Base-by-base conservation (phyloP, 805 yeast species). In the Yarrowia divulgata region DNA sequence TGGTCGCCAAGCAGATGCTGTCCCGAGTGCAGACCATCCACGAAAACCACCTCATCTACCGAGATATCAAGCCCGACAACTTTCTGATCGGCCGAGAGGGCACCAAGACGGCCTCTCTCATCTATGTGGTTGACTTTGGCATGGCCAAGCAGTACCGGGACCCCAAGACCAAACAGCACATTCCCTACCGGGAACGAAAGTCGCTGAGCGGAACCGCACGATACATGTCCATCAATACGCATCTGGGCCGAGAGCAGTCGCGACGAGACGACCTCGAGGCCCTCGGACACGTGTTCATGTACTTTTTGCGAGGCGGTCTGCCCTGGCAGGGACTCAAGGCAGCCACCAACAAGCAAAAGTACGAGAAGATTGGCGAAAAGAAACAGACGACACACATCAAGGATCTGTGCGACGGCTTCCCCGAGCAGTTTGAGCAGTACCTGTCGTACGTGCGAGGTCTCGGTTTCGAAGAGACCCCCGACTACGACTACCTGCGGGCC, bases 321-420 rank as follows among this genome's bases (percentile, higher is more conserved):
- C 99, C 99, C 68, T 94, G 99, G 99, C 99, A 95, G 82, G 99
- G 99, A 34, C 84, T 95, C 73, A 94, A 95, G 79, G 99, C 99
- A 8, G 97, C 97, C 73, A 93, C 97, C 49, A 95, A 95, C 83
- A 94, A 95, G 81, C 97, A 92, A 75, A 95, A 95, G 81, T 95
- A 95, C 80, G 98, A 95, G 79, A 93, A 93, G 78, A 95, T 95
- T 78, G 98, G 99, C 71, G 96, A 93, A 77, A 94, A 93, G 82
- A 95, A 95, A 79, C 92, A 93, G 80, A 85, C 92, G 1, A 94
- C 99, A 1, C 88, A 90, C 62, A 90, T 93, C 71, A 85, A 85
- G 74, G 98, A 92, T 73, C 83, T 95, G 71, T 90, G 97, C 74
- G 89, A 88, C 73, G 97, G 97, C 9, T 87, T 88, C 75, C 99